Evolutionary conservation across 352 stramenopile genomes (phyloP).

Genomic region (Phytophthora pistaciae): DNA sequence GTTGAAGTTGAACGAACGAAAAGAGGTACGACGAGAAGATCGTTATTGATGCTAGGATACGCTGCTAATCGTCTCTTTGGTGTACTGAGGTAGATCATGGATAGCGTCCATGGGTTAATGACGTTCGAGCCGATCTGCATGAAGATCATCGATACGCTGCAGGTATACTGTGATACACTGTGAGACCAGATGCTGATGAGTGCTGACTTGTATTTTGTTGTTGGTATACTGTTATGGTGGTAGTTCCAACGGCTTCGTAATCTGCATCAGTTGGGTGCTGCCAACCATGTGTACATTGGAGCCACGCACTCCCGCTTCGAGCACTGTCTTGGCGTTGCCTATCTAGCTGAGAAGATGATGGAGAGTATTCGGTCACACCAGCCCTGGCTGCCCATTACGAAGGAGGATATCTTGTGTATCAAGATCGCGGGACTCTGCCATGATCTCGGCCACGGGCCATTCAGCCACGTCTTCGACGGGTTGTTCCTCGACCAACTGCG

Average conservation of each 20-base stretch:
- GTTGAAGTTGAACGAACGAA: conserved; percentile 52
- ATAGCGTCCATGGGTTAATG: conserved; percentile 83
- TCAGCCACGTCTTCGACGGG: conserved; percentile 86
- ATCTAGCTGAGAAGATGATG: conserved; percentile 93
- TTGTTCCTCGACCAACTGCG: conserved; percentile 74
- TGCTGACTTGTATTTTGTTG: neutral
- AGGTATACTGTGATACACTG: conserved; percentile 39
- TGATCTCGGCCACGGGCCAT: conserved; percentile 81
- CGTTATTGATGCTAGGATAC: neutral
- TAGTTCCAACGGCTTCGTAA: conserved; percentile 95
- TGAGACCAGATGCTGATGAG: neutral
- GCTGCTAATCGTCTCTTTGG: neutral
- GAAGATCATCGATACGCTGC: conserved; percentile 83
- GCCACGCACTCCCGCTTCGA: conserved; percentile 85
- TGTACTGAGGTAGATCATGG: conserved; percentile 57
- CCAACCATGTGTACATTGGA: conserved; percentile 91
- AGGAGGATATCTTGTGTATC: conserved; percentile 71
- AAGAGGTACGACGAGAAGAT: conserved; percentile 44
- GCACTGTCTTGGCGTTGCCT: conserved; percentile 94
- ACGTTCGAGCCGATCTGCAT: conserved; percentile 84
- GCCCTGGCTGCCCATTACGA: conserved; percentile 89
- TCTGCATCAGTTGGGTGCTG: conserved; percentile 95
- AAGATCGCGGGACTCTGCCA: conserved; percentile 88
- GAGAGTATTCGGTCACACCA: conserved; percentile 83
- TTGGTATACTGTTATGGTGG: neutral